Evolutionary conservation across 495 filamentous ascomycete species (phyloP), one percentile per base, ranked within the genome.

Genomic region (Thozetella sp.): DNA sequence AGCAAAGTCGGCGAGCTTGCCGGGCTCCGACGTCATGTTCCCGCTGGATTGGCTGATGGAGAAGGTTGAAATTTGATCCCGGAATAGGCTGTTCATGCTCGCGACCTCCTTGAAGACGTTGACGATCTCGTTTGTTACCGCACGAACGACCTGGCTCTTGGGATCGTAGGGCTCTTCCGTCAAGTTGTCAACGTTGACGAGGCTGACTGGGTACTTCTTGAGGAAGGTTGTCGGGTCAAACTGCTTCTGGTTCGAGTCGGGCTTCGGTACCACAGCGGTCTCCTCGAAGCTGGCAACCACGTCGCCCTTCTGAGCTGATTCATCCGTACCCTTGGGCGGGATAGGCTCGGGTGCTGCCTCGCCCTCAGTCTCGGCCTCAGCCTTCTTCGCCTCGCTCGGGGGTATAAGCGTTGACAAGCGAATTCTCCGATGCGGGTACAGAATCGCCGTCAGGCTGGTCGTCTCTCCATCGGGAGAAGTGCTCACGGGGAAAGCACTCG

Each of bases 221-320:
- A 99, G 76, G 81, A 98, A 99, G 2, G 93, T 88, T 0, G 91
- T 97, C 20, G 93, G 91, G 60, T 96, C 94, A 70, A 95, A 95
- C 58, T 85, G 82, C 53, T 86, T 65, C 64, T 77, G 15, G 65
- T 72, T 79, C 51, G 64, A 59, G 54, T 81, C 74, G 40, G 78
- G 72, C 62, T 83, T 81, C 23, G 69, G 64, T 25, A 79, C 75
- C 1, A 86, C 80, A 4, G 79, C 76, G 52, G 75, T 82, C 78
- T 99, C 96, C 71, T 99, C 96, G 63, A 99, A 99, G 73, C 93
- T 97, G 15, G 96, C 95, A 11, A 97, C 94, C 4, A 98, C 92
- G 71, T 97, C 96, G 3, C 95, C 95, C 66, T 90, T 89, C 68
- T 91, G 69, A 19, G 73, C 66, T 0, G 76, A 40, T 22, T 79